These are phyloP conservation scores for Diaporthe longicolla DNA, from an alignment of 2,329 filamentous ascomycete genomes.

Conservation along the genomic window DNA sequence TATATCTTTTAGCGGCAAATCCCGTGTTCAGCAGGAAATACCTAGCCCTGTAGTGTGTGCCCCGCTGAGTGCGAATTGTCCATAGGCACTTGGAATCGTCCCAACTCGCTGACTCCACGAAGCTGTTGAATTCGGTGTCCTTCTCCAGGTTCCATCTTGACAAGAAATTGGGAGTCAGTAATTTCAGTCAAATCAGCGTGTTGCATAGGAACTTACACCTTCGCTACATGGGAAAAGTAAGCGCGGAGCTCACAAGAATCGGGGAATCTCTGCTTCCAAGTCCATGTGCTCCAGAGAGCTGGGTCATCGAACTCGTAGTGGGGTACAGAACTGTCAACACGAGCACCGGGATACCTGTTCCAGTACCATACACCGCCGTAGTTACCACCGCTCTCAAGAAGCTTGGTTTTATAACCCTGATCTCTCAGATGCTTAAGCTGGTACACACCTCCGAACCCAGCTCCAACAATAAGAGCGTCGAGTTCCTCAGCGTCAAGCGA, in stretches of 20 bases:
- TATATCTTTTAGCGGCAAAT: conserved; percentile 36
- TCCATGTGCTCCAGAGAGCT: conserved; percentile 32
- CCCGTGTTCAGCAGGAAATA: conserved; percentile 35
- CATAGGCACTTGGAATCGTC: conserved; percentile 22
- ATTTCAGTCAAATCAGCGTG: not conserved
- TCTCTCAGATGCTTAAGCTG: conserved; percentile 34
- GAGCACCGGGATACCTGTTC: conserved; percentile 38
- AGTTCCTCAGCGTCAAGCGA: not conserved
- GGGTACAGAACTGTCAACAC: conserved; percentile 30
- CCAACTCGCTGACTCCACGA: conserved; percentile 32
- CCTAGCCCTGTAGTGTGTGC: conserved; percentile 18
- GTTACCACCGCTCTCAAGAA: conserved; percentile 26
- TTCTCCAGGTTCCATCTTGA: conserved; percentile 37
- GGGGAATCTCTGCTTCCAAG: conserved; percentile 37
- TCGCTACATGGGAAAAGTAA: conserved; percentile 32
- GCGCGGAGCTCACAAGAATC: conserved; percentile 32
- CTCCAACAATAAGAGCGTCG: conserved; percentile 39
- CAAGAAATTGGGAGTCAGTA: not conserved
- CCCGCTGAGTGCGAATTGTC: conserved; percentile 27
- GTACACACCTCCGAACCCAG: conserved; percentile 39
- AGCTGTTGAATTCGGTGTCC: conserved; percentile 30
- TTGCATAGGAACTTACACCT: conserved; percentile 12
- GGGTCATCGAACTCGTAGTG: conserved; percentile 38
- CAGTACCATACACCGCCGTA: conserved; percentile 33
- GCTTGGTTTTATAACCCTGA: conserved; percentile 27